A percentile compares a stretch with the other conserved stretches of the same genome.
Evolutionary conservation across 371 early-diverging fungal genomes (phyloP).

Genomic region (Saksenaea vasiformis): DNA sequence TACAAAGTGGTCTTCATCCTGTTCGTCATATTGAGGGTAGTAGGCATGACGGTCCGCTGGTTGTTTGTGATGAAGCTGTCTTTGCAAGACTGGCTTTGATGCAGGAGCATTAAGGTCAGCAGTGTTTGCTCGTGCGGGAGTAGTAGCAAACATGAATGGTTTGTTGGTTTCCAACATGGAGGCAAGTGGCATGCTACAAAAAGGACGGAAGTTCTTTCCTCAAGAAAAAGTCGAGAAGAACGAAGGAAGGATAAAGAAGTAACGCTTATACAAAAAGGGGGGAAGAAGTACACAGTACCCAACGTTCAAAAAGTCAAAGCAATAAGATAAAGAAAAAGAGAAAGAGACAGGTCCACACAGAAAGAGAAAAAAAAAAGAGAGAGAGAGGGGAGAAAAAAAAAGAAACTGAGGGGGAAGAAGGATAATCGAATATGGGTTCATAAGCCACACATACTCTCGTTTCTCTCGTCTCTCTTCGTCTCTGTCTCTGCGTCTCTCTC

Average conservation of each 20-base stretch:
- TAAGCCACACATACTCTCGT: not conserved
- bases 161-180: constrained; percentile 32
- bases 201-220: not conserved
- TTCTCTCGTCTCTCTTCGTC: not conserved
- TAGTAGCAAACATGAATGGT: constrained; percentile 21
- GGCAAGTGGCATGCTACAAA: constrained; percentile 22
- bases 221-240: not conserved
- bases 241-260: not conserved
- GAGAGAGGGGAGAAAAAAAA: constrained; percentile 3
- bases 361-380: not conserved
- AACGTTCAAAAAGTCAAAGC: not conserved
- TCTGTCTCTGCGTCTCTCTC: not conserved
- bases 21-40: not conserved
- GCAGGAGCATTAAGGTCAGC: constrained; percentile 9
- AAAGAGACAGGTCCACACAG: not conserved
- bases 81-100: constrained; percentile 18
- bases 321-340: not conserved
- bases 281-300: not conserved
- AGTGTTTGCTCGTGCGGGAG: constrained; percentile 26
- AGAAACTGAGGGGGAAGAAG: constrained; percentile 8
- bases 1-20: constrained; percentile 8
- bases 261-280: not conserved
- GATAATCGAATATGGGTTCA: not conserved
- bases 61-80: not conserved
- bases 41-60: constrained; percentile 3